These are phyloP conservation scores for Aspergillus diversus DNA, from an alignment of 495 filamentous ascomycete species.

Conservation along the genomic window DNA sequence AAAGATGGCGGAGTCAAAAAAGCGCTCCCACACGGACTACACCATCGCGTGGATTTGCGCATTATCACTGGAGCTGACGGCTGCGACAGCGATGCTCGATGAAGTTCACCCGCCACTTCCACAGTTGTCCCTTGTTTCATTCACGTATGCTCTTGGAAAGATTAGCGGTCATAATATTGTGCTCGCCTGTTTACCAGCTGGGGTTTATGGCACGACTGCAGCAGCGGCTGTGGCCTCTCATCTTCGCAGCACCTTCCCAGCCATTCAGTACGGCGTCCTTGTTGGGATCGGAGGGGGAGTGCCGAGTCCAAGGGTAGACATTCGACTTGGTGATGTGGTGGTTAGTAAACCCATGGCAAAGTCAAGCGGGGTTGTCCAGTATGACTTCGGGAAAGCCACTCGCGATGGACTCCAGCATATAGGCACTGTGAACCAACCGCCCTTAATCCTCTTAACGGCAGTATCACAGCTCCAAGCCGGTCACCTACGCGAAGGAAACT, in stretches of 20 bases:
- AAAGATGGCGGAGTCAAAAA: background rate
- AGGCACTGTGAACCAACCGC: conserved; percentile 39
- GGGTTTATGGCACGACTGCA: conserved; percentile 30
- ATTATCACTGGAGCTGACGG: conserved; percentile 10
- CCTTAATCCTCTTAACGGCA: conserved; percentile 25
- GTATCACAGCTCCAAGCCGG: background rate
- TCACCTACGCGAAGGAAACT: background rate
- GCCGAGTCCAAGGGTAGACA: conserved; percentile 28
- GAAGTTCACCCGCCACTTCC: background rate
- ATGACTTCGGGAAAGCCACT: conserved; percentile 18
- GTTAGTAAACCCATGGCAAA: conserved; percentile 30
- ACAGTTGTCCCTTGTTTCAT: conserved; percentile 9
- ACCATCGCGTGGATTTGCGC: conserved; percentile 12
- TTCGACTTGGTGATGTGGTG: conserved; percentile 42
- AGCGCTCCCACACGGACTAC: background rate
- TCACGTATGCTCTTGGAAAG: conserved; percentile 37
- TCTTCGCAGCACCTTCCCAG: conserved; percentile 27
- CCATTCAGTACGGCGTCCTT: conserved; percentile 34
- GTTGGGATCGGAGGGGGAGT: conserved; percentile 43
- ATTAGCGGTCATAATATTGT: conserved; percentile 39
- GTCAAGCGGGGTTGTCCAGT: conserved; percentile 37
- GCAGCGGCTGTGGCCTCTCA: conserved; percentile 31
- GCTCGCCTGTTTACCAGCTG: conserved; percentile 34
- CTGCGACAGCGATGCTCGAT: conserved; percentile 12
- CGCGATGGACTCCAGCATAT: conserved; percentile 38